Conservation (phyloP, 306 rosid species). For the Acacia crassicarpa region DNA sequence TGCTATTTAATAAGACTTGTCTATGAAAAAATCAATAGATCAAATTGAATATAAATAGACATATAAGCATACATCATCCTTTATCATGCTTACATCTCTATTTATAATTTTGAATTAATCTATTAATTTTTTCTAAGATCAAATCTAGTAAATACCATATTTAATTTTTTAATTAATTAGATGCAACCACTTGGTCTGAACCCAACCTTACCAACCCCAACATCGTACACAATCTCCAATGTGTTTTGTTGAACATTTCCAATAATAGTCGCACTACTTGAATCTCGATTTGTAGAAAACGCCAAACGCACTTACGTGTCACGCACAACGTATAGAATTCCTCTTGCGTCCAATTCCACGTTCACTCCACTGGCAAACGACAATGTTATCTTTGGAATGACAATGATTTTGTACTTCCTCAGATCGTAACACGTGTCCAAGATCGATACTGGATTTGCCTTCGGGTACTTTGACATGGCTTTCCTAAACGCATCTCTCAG, state of each 20-base stretch:
- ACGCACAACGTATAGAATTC: slow-evolving; percentile 37
- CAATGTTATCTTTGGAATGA: slow-evolving; percentile 48
- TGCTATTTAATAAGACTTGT: not conserved
- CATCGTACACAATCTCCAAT: slow-evolving; percentile 62
- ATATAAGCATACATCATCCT: not conserved
- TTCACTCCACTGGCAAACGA: slow-evolving; percentile 33
- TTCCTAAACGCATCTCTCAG: slow-evolving; percentile 37
- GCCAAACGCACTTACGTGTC: slow-evolving; percentile 57
- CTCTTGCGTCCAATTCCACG: slow-evolving; percentile 37
- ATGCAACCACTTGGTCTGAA: slow-evolving; percentile 54
- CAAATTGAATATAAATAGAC: not conserved
- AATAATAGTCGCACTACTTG: slow-evolving; percentile 39
- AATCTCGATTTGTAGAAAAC: slow-evolving; percentile 54
- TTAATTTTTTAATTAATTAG: not conserved
- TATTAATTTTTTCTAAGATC: not conserved
- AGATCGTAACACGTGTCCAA: slow-evolving; percentile 77
- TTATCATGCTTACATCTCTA: not conserved
- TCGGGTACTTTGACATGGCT: slow-evolving; percentile 48
- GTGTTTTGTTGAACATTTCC: slow-evolving; percentile 80
- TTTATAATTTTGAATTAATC: not conserved
- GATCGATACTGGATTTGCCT: slow-evolving; percentile 28
- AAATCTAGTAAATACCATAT: not conserved
- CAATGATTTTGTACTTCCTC: not conserved
- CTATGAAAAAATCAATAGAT: not conserved
- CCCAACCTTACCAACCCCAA: slow-evolving; percentile 56